phyloP scores from a whole-genome alignment of 2,329 filamentous ascomycete species.

The Lecanicillium sp. region DNA sequence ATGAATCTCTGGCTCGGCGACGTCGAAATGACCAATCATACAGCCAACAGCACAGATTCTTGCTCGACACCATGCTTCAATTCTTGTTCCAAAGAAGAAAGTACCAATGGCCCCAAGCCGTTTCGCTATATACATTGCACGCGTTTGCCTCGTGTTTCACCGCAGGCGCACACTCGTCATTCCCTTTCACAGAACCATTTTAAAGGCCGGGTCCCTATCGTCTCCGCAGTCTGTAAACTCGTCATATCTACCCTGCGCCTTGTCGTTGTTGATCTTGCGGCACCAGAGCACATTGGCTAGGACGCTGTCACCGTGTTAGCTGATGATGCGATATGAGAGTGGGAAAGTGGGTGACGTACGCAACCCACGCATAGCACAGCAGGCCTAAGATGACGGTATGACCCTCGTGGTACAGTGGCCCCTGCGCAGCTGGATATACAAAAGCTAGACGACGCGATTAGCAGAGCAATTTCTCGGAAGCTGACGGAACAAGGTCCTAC shows the following conservation, averaged over 20 bases:
- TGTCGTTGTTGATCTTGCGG: constrained; percentile 57
- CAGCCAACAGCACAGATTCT: too few species aligned
- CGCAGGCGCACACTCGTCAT: not conserved
- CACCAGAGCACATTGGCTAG: constrained; percentile 57
- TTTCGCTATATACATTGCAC: too few species aligned
- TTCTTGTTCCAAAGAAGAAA: too few species aligned
- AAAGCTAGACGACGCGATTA: constrained; percentile 36
- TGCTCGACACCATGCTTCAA: too few species aligned
- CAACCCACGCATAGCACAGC: constrained; percentile 56
- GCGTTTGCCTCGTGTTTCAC: too few species aligned
- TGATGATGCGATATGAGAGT: not conserved
- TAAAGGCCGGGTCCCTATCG: constrained; percentile 58
- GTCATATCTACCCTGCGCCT: constrained; percentile 52
- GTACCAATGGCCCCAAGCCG: too few species aligned
- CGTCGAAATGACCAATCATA: too few species aligned
- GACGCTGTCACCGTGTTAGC: constrained; percentile 36
- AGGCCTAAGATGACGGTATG: constrained; percentile 57
- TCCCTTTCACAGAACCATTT: constrained; percentile 55
- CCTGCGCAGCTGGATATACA: constrained; percentile 52
- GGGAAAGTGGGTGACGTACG: constrained; percentile 39
- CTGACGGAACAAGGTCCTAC: constrained; percentile 25
- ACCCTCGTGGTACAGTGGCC: constrained; percentile 52
- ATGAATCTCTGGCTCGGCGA: too few species aligned
- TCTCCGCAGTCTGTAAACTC: constrained; percentile 52
- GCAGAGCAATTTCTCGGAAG: not conserved